A percentile compares a stretch with the other conserved stretches of the same genome.
phyloP scores from a whole-genome alignment of 2,329 filamentous ascomycete species.

The Hypoxylon sp. region DNA sequence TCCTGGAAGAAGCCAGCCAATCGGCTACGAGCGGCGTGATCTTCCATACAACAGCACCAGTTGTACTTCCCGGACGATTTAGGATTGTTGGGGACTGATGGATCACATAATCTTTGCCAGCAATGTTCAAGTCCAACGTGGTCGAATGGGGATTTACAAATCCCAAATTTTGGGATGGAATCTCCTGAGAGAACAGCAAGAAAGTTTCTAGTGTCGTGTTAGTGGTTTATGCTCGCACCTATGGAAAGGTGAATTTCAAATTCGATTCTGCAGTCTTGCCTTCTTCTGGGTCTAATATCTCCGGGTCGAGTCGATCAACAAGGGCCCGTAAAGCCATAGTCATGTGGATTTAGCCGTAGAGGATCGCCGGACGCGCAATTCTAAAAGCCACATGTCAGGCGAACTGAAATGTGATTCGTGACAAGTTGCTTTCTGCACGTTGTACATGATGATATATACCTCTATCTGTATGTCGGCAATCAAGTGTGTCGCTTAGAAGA shows the following conservation, averaged over 20 bases:
- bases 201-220: slow-evolving; percentile 71
- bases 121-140: slow-evolving; percentile 72
- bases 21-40: slow-evolving; percentile 83
- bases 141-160: slow-evolving; percentile 79
- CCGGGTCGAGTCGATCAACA: slow-evolving; percentile 38
- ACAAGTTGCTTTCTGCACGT: slow-evolving; percentile 3
- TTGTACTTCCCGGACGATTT: slow-evolving; percentile 75
- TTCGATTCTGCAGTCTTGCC: slow-evolving; percentile 47
- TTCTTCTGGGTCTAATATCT: slow-evolving; percentile 59
- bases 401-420: slow-evolving; percentile 19
- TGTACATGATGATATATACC: too few species aligned
- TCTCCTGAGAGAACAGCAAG: slow-evolving; percentile 79
- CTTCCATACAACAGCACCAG: slow-evolving; percentile 88
- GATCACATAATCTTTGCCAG: slow-evolving; percentile 75
- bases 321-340: slow-evolving; percentile 36
- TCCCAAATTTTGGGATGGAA: slow-evolving; percentile 80
- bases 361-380: slow-evolving; percentile 22
- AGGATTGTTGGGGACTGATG: slow-evolving; percentile 86
- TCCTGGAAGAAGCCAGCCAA: slow-evolving; percentile 74
- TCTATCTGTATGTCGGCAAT: slow-evolving; percentile 20
- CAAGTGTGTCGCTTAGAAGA: slow-evolving; percentile 15
- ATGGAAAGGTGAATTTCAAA: slow-evolving; percentile 3
- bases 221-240: slow-evolving; percentile 9
- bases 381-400: slow-evolving; percentile 26
- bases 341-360: slow-evolving; percentile 36